These are phyloP conservation scores for Pseudonitzschia multistriata DNA, from an alignment of 108 stramenopile species.

Conservation along the genomic window DNA sequence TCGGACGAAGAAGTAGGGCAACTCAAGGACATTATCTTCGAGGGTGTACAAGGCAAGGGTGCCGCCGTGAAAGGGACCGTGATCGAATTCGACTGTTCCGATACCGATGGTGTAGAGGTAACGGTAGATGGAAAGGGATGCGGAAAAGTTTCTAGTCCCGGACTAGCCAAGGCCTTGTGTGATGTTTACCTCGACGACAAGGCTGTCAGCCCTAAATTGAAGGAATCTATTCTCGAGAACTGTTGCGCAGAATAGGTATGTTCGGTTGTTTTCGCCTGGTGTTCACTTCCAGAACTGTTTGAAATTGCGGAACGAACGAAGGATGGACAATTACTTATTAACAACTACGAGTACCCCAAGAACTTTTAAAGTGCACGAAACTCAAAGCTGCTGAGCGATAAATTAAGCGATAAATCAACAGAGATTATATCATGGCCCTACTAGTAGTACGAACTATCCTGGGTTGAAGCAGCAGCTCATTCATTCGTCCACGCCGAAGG, in stretches of 20 bases:
- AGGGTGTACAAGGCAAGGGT: conserved; percentile 66
- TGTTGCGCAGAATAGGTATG: conserved; percentile 53
- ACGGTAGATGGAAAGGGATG: conserved; percentile 69
- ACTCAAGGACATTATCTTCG: conserved; percentile 64
- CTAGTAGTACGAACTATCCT: too few relatives aligned
- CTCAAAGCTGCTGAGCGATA: too few relatives aligned
- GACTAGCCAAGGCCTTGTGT: conserved; percentile 68
- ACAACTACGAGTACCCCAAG: too few relatives aligned
- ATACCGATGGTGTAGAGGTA: conserved; percentile 54
- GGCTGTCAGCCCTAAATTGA: conserved; percentile 62
- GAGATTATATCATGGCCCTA: too few relatives aligned
- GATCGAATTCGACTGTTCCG: conserved; percentile 69
- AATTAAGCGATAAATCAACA: too few relatives aligned
- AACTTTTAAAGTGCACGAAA: too few relatives aligned
- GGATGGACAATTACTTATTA: too few relatives aligned
- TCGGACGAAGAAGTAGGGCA: conserved; percentile 54
- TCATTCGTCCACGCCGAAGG: too few relatives aligned
- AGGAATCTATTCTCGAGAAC: conserved; percentile 59
- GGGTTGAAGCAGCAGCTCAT: too few relatives aligned
- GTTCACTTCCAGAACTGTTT: neutral
- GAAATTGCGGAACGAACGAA: too few relatives aligned
- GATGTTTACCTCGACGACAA: conserved; percentile 86
- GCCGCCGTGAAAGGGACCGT: conserved; percentile 71
- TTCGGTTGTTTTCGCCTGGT: neutral
- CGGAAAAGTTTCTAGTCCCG: conserved; percentile 55